Base-by-base conservation (phyloP, 2,329 filamentous ascomycete species). In the Monosporascus cannonballus region DNA sequence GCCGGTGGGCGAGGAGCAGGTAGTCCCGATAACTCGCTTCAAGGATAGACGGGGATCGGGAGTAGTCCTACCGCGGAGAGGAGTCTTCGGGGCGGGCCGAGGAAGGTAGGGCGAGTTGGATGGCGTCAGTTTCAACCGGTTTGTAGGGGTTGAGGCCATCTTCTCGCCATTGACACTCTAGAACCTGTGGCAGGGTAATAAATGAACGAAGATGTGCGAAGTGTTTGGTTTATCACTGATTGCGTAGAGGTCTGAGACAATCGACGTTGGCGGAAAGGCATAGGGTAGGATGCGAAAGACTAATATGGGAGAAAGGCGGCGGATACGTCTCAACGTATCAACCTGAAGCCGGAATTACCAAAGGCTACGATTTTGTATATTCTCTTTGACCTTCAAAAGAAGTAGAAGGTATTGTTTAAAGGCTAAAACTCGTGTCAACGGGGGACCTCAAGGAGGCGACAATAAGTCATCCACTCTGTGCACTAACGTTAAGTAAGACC, bases 21-120 rank as follows among this genome's bases (percentile, higher is more conserved):
- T 97, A 24, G 92, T 96, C 47, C 94, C 94, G 64, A 97, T 88
- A 53, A 97, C 90, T 57, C 90, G 85, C 68, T 86, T 86, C 56
- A 96, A 76, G 39, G 86, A 86, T 45, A 96, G 77, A 41, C 80
- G 79, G 22, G 81, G 76, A 54, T 85, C 80, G 54, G 75, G 73
- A 14, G 68, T 60, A 46, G 67, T 54, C 50, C 77, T 76, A 46
- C 73, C 71, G 48, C 81, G 79, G 55, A 76, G 67, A 30, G 87
- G 83, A 48, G 88, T 87, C 65, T 86, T 34, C 30, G 30, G 81
- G 18, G 81, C 73, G 36, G 81, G 79, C 39, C 84, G 80, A 54
- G 78, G 77, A 47, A 84, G 68, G 64, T 81, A 85, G 51, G 89
- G 89, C 53, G 89, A 91, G 68, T 84, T 90, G 54, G 88, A 86